A percentile compares a stretch with the other conserved stretches of the same genome.
Conservation (phyloP, 2,329 filamentous ascomycete genomes). For the Fusarium sp. region DNA sequence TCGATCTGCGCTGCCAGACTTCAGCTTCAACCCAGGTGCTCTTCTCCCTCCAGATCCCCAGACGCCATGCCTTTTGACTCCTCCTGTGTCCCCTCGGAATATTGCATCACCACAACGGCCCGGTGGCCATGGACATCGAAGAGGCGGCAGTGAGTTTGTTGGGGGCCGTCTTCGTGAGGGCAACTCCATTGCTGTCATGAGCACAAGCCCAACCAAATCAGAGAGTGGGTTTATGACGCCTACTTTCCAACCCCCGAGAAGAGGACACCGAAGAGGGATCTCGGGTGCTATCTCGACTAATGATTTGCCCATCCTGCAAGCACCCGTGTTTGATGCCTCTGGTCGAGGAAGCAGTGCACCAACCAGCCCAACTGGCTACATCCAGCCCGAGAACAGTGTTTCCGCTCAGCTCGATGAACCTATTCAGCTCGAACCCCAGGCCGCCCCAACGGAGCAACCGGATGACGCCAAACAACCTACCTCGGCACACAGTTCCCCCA, state of each 20-base stretch:
- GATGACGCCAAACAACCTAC: slow-evolving; percentile 14
- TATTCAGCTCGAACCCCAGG: slow-evolving; percentile 9
- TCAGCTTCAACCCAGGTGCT: slow-evolving; percentile 68
- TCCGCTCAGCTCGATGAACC: slow-evolving; percentile 30
- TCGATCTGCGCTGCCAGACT: slow-evolving; percentile 61
- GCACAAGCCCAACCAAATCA: slow-evolving; percentile 76
- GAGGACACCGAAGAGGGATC: slow-evolving; percentile 76
- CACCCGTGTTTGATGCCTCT: slow-evolving; percentile 61
- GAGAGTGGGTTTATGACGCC: slow-evolving; percentile 70
- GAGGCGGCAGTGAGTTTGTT: slow-evolving; percentile 88
- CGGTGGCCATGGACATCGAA: slow-evolving; percentile 78
- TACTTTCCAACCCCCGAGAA: slow-evolving; percentile 65
- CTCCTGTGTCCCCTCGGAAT: slow-evolving; percentile 65
- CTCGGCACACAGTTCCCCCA: slow-evolving; percentile 3
- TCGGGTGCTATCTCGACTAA: slow-evolving; percentile 87
- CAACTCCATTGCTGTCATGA: slow-evolving; percentile 71
- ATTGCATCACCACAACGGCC: slow-evolving; percentile 69
- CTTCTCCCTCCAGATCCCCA: slow-evolving; percentile 57
- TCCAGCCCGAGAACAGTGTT: slow-evolving; percentile 36
- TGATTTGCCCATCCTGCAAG: slow-evolving; percentile 79
- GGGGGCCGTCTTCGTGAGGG: slow-evolving; percentile 75
- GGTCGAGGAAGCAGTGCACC: slow-evolving; percentile 72
- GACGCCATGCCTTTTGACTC: slow-evolving; percentile 59
- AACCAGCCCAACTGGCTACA: slow-evolving; percentile 67
- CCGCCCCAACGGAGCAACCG: background rate